phyloP scores from a whole-genome alignment of 2,329 filamentous ascomycete species.

The Metarhizium guizhouense region DNA sequence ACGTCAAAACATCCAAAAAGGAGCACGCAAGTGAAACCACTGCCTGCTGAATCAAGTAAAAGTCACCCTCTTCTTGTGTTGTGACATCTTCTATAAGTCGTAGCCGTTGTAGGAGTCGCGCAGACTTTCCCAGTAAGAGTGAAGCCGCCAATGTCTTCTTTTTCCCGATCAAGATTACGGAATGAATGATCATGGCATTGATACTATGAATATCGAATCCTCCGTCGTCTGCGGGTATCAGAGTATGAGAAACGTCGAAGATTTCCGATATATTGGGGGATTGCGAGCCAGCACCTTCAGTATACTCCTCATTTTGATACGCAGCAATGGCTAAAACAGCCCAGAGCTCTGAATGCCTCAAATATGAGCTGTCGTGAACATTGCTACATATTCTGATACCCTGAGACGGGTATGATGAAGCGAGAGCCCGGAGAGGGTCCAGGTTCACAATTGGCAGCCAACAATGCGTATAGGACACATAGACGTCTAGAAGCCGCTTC shows the following conservation, averaged over 20 bases:
- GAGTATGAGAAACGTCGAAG: conserved; percentile 38
- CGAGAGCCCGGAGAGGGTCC: conserved; percentile 45
- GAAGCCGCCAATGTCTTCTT: conserved; percentile 51
- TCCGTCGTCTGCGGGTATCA: conserved; percentile 41
- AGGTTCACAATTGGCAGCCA: conserved; percentile 71
- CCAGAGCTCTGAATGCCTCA: conserved; percentile 48
- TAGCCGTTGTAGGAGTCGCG: conserved; percentile 30
- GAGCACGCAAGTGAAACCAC: conserved; percentile 44
- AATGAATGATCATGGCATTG: conserved; percentile 41
- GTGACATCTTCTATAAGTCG: conserved; percentile 6
- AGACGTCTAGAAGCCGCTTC: conserved; percentile 58
- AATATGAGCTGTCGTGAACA: conserved; percentile 21
- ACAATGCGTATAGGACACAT: conserved; percentile 66
- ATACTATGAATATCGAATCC: conserved; percentile 32
- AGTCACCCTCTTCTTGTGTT: background rate
- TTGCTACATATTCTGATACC: conserved; percentile 20
- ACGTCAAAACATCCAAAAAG: conserved; percentile 38
- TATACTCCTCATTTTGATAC: conserved; percentile 35
- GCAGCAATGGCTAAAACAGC: conserved; percentile 49
- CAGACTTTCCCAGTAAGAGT: conserved; percentile 55
- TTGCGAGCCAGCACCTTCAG: background rate
- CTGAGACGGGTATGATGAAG: conserved; percentile 30
- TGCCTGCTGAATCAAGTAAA: conserved; percentile 8
- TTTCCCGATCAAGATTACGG: conserved; percentile 53
- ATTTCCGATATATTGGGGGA: conserved; percentile 23